These are phyloP conservation scores for Tylopilus plumbeoviolaceoides DNA, from an alignment of 768 basidiomycete species.

Conservation along the genomic window DNA sequence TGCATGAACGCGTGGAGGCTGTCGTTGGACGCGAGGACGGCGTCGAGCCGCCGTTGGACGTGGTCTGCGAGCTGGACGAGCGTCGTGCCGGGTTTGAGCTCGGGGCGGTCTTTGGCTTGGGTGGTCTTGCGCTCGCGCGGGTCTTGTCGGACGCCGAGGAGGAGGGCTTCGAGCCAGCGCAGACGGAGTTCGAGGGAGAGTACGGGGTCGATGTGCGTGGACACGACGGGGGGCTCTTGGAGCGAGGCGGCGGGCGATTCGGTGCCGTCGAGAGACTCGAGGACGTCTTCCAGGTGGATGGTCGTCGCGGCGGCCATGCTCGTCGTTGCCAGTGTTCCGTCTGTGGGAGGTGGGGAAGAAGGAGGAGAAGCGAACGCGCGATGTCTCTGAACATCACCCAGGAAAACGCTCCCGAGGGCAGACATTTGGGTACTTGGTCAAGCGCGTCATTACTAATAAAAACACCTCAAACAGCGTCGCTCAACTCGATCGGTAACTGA, in stretches of 20 bases:
- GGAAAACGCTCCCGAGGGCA: slow-evolving; percentile 72
- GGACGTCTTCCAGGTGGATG: slow-evolving; percentile 16
- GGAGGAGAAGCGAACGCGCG: slow-evolving; percentile 58
- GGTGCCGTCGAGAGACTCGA: slow-evolving; percentile 21
- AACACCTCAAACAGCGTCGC: slow-evolving; percentile 24
- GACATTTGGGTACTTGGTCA: slow-evolving; percentile 31
- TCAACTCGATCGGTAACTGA: slow-evolving; percentile 70
- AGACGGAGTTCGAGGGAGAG: slow-evolving; percentile 73
- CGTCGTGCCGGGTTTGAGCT: slow-evolving; percentile 50
- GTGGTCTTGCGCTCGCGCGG: slow-evolving; percentile 37
- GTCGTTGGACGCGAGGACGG: slow-evolving; percentile 63
- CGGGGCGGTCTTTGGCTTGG: slow-evolving; percentile 5
- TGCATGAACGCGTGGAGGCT: slow-evolving; percentile 71
- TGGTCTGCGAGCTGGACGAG: slow-evolving; percentile 57
- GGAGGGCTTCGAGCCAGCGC: slow-evolving; percentile 75
- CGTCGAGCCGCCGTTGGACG: slow-evolving; percentile 53
- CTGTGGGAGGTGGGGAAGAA: slow-evolving; percentile 37
- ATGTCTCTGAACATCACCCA: slow-evolving; percentile 70
- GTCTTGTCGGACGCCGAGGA: slow-evolving; percentile 59
- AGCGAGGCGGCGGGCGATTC: too few species aligned
- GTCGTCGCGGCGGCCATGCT: slow-evolving; percentile 12
- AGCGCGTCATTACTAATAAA: background rate
- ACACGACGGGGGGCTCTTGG: too few species aligned
- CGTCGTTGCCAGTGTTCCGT: slow-evolving; percentile 11
- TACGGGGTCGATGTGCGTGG: slow-evolving; percentile 50